phyloP scores from a whole-genome alignment of 441 rosid species.

The Pelargonium cotyledonis region DNA sequence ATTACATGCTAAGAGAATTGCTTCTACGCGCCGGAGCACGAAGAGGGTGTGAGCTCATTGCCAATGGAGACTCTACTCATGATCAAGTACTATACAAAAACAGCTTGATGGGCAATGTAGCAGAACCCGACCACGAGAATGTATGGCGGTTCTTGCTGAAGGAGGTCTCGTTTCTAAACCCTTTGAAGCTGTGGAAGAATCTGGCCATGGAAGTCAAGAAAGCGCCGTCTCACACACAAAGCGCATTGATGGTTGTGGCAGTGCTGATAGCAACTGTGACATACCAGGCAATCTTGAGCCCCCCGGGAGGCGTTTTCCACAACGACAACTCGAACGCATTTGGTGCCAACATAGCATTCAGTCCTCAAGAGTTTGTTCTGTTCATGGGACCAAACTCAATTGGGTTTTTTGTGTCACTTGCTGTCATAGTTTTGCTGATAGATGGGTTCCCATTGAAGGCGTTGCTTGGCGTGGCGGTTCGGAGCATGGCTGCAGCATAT shows the following conservation, averaged over 20 bases:
- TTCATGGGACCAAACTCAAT: slow-evolving; percentile 4
- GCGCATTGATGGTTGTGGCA: background rate
- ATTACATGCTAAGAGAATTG: slow-evolving; percentile 1
- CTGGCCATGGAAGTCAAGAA: background rate
- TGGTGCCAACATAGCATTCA: slow-evolving; percentile 1
- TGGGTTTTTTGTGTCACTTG: slow-evolving; percentile 5
- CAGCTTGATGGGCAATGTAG: background rate
- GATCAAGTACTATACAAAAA: background rate
- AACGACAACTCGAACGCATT: slow-evolving; percentile 2
- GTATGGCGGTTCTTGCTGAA: slow-evolving; percentile 1
- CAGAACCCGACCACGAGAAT: background rate
- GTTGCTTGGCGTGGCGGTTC: background rate
- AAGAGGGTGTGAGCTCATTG: background rate
- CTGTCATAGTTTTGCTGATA: slow-evolving; percentile 1
- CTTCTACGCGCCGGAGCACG: slow-evolving; percentile 11
- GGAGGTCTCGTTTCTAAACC: background rate
- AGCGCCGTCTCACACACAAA: slow-evolving; percentile 3
- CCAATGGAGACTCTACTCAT: background rate
- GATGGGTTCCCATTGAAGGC: slow-evolving; percentile 4
- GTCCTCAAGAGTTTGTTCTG: slow-evolving; percentile 1
- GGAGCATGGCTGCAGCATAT: slow-evolving; percentile 6
- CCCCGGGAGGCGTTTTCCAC: background rate
- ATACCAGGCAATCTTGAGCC: slow-evolving; percentile 5
- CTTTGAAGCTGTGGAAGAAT: slow-evolving; percentile 1
- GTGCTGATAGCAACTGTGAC: slow-evolving; percentile 2